These are phyloP conservation scores for Candida jianshihensis DNA, from an alignment of 805 yeast species.

Conservation along the genomic window DNA sequence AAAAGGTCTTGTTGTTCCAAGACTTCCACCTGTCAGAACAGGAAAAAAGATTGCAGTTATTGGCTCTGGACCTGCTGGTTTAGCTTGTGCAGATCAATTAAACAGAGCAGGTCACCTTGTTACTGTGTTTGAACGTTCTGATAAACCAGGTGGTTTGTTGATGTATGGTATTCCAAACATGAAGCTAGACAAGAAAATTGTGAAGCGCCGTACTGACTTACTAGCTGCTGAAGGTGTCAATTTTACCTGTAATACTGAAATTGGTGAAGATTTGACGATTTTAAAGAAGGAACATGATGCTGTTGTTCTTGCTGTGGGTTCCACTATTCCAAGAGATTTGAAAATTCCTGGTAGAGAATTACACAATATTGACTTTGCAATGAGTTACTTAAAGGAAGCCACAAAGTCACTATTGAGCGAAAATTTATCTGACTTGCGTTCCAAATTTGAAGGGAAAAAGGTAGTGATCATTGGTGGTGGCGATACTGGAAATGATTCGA, in stretches of 20 bases:
- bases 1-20: constrained; percentile 92
- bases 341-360: constrained; percentile 90
- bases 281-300: constrained; percentile 67
- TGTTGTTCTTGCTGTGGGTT: constrained; percentile 86
- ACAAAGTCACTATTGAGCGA: constrained; percentile 84
- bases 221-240: constrained; percentile 85
- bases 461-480: constrained; percentile 99
- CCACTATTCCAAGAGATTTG: constrained; percentile 94
- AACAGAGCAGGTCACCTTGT: constrained; percentile 93
- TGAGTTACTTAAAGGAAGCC: constrained; percentile 83
- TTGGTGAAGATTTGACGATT: constrained; percentile 70
- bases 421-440: constrained; percentile 69
- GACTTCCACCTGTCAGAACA: constrained; percentile 71
- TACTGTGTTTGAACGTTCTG: constrained; percentile 88
- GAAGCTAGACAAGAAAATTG: constrained; percentile 92
- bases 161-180: constrained; percentile 99
- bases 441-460: constrained; percentile 71
- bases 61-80: constrained; percentile 97
- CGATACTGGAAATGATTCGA: constrained; percentile 98
- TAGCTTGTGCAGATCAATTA: constrained; percentile 94
- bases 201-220: constrained; percentile 87
- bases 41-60: constrained; percentile 80
- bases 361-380: constrained; percentile 88
- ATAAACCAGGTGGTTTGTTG: constrained; percentile 92
- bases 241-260: constrained; percentile 67